Percentiles rank a stretch among this genome's conserved stretches.
Evolutionary conservation across 306 rosid genomes (phyloP).

Genomic region (Lagenaria siceraria): DNA sequence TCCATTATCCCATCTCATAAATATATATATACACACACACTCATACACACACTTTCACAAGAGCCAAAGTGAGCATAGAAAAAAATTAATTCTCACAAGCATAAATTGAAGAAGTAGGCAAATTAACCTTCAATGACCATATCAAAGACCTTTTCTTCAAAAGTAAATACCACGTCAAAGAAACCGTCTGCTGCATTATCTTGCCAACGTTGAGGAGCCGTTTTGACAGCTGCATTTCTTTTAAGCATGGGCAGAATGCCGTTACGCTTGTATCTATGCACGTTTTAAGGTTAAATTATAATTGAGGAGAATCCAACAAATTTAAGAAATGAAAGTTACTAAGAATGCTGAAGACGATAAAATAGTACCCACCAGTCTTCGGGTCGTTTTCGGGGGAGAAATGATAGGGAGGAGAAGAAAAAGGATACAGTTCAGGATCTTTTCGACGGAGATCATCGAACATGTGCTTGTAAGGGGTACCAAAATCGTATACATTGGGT

Average conservation of each 20-base stretch:
- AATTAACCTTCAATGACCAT: conserved; percentile 80
- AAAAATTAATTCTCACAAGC: background rate
- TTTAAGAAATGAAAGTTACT: background rate
- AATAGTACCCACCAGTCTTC: background rate
- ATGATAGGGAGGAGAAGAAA: background rate
- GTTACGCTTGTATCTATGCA: conserved; percentile 61
- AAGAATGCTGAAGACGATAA: background rate
- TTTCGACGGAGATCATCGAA: conserved; percentile 75
- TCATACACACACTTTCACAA: too few relatives aligned
- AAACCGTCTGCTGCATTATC: conserved; percentile 77
- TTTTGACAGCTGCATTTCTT: conserved; percentile 55
- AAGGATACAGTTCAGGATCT: conserved; percentile 86
- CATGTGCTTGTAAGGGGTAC: conserved; percentile 90
- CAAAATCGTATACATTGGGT: conserved; percentile 90
- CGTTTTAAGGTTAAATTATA: conserved; percentile 22
- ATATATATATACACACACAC: too few relatives aligned
- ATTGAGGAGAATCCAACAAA: background rate
- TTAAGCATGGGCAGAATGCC: conserved; percentile 92
- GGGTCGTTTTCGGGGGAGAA: background rate
- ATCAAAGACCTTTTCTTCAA: conserved; percentile 91
- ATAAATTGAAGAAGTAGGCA: background rate
- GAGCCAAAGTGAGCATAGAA: too few relatives aligned
- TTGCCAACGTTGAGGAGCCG: conserved; percentile 95
- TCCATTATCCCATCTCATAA: too few relatives aligned
- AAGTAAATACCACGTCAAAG: conserved; percentile 71